Evolutionary conservation across 2,329 filamentous ascomycete genomes (phyloP).

Genomic region (Immersiporthe knoxdaviesiana): DNA sequence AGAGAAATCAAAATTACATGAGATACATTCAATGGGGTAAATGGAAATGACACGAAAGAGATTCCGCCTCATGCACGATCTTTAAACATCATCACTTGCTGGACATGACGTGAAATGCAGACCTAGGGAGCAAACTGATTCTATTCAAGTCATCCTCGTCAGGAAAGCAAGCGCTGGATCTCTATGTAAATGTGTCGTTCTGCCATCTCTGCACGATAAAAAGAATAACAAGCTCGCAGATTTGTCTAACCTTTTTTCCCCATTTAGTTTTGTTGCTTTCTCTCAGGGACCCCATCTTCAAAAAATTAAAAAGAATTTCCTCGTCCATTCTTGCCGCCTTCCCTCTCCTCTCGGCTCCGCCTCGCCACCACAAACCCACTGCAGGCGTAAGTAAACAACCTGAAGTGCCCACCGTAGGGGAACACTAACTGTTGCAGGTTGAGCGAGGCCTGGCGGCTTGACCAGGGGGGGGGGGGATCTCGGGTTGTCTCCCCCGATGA

Average conservation of each 20-base stretch:
- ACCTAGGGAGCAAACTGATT: background rate
- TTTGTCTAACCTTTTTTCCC: background rate
- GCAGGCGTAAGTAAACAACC: background rate
- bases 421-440: background rate
- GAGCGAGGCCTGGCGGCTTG: background rate
- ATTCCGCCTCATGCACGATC: background rate
- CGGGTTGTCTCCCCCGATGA: background rate
- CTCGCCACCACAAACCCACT: background rate
- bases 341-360: background rate
- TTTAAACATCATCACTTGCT: background rate
- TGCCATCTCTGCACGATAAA: constrained; percentile 1
- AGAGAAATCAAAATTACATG: background rate
- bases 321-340: background rate
- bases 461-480: background rate
- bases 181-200: background rate
- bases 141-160: background rate
- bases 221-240: background rate
- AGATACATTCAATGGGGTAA: background rate
- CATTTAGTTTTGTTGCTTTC: background rate
- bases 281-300: background rate
- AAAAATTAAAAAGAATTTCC: background rate
- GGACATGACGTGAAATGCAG: background rate
- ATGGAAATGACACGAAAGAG: constrained; percentile 4
- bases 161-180: background rate
- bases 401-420: background rate